Conservation (phyloP, 768 basidiomycete species). For the Phylloporus rhodoxanthus region DNA sequence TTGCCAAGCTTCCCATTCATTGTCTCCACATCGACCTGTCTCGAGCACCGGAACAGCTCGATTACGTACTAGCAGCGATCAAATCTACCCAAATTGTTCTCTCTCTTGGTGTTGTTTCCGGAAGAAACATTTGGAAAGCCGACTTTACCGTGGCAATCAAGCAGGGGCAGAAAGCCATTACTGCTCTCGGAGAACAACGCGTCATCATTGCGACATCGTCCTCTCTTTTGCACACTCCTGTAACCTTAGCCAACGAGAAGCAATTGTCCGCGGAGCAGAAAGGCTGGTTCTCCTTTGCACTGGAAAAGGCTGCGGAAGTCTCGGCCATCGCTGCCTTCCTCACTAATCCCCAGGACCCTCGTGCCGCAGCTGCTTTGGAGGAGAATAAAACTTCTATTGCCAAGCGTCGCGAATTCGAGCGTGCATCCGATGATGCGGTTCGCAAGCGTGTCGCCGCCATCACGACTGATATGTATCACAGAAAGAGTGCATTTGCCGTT, state of each 20-base stretch:
- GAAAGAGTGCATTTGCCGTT: slow-evolving; percentile 81
- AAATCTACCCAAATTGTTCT: slow-evolving; percentile 77
- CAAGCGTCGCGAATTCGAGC: slow-evolving; percentile 93
- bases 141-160: slow-evolving; percentile 83
- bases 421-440: slow-evolving; percentile 86
- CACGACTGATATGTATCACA: slow-evolving; percentile 77
- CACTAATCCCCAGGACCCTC: slow-evolving; percentile 76
- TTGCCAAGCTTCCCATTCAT: slow-evolving; percentile 87
- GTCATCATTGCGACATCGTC: slow-evolving; percentile 95
- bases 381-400: slow-evolving; percentile 86
- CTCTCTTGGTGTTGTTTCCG: slow-evolving; percentile 94
- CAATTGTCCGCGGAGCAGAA: slow-evolving; percentile 84
- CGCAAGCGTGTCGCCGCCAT: slow-evolving; percentile 93
- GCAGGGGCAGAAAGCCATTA: slow-evolving; percentile 77
- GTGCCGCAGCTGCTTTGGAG: slow-evolving; percentile 69
- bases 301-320: slow-evolving; percentile 93
- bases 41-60: slow-evolving; percentile 88
- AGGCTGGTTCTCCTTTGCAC: slow-evolving; percentile 98
- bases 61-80: slow-evolving; percentile 71
- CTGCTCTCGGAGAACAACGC: slow-evolving; percentile 75
- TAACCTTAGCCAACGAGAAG: slow-evolving; percentile 88
- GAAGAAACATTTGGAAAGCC: slow-evolving; percentile 99
- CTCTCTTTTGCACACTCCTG: slow-evolving; percentile 96
- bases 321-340: slow-evolving; percentile 78
- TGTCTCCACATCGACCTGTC: slow-evolving; percentile 96